phyloP scores from a whole-genome alignment of 805 yeast species.

The Kregervanrija fluxuum region DNA sequence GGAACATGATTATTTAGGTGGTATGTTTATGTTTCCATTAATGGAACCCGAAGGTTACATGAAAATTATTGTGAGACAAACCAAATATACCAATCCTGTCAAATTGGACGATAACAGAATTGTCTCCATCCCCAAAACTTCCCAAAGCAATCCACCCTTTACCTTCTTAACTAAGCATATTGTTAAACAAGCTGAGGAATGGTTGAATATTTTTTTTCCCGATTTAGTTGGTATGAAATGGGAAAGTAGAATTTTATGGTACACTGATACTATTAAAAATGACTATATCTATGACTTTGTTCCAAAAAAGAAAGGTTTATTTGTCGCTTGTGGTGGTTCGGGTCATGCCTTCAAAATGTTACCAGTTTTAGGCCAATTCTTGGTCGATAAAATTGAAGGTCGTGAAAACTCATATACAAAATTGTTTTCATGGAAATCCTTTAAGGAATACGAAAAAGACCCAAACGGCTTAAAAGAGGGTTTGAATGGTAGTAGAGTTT shows the following conservation, averaged over 20 bases:
- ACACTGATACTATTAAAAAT: conserved; percentile 28
- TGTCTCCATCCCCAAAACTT: conserved; percentile 10
- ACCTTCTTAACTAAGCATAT: conserved; percentile 20
- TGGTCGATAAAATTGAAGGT: conserved; percentile 29
- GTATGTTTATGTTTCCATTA: conserved; percentile 30
- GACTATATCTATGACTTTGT: conserved; percentile 28
- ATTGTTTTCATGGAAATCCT: conserved; percentile 29
- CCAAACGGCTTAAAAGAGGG: conserved; percentile 25
- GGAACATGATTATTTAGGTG: conserved; percentile 25
- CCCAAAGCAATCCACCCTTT: conserved; percentile 18
- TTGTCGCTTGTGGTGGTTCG: conserved; percentile 30
- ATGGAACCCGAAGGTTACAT: conserved; percentile 30
- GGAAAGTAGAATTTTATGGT: conserved; percentile 26
- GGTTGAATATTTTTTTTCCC: conserved; percentile 22
- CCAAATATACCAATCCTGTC: conserved; percentile 8
- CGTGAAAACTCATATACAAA: conserved; percentile 24
- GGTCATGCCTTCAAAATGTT: conserved; percentile 31
- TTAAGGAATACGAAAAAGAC: conserved; percentile 18
- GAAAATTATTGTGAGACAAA: conserved; percentile 31
- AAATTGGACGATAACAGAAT: conserved; percentile 7
- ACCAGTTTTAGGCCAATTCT: conserved; percentile 26
- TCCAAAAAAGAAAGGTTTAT: conserved; percentile 23
- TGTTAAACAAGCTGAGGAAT: conserved; percentile 21
- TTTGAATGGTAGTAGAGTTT: conserved; percentile 13
- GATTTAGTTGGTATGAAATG: conserved; percentile 20